phyloP scores from a whole-genome alignment of 2,329 filamentous ascomycete genomes.

The Alternaria rosae region DNA sequence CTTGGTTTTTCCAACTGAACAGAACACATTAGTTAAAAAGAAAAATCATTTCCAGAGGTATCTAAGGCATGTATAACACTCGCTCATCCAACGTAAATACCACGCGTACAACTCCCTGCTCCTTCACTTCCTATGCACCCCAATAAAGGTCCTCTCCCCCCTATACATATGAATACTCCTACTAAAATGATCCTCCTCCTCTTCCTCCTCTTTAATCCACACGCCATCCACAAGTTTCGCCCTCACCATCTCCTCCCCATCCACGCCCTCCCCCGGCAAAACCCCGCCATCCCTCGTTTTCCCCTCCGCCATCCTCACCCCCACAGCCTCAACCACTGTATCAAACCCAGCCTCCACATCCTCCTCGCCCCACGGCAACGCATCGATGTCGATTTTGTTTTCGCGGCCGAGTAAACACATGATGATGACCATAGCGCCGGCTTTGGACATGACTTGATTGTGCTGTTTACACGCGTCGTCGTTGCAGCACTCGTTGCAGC shows the following conservation, averaged over 20 bases:
- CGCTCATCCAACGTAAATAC: no score
- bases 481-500: constrained; percentile 90
- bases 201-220: constrained; percentile 48
- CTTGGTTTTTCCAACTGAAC: no score
- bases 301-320: constrained; percentile 61
- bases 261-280: constrained; percentile 63
- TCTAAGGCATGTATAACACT: no score
- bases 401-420: constrained; percentile 76
- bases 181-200: constrained; percentile 45
- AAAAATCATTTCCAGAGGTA: no score
- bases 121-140: constrained; percentile 35
- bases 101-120: no score
- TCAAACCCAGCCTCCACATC: constrained; percentile 75
- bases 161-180: constrained; percentile 45
- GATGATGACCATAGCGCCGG: constrained; percentile 81
- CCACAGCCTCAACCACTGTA: constrained; percentile 77
- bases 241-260: constrained; percentile 51
- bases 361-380: constrained; percentile 85
- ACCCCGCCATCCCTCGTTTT: constrained; percentile 34
- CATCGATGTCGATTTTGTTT: constrained; percentile 79
- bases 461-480: constrained; percentile 83
- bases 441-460: constrained; percentile 94
- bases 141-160: constrained; percentile 45
- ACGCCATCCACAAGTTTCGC: constrained; percentile 51
- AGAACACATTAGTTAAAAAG: no score